Base-by-base conservation (phyloP, 2,329 filamentous ascomycete genomes). In the Thielaviopsis ethacetica region DNA sequence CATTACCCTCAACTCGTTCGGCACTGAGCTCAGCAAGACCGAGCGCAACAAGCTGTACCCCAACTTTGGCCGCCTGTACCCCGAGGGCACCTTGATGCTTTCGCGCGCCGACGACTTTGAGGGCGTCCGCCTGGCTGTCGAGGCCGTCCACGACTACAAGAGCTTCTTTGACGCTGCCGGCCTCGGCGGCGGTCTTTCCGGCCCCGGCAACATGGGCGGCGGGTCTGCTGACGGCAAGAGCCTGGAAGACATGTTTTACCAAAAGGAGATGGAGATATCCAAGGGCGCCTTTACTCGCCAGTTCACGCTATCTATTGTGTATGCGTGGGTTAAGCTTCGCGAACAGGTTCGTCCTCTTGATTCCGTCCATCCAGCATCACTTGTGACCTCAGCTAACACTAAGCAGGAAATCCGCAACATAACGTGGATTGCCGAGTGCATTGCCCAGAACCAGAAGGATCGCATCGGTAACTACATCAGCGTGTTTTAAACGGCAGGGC, bases 391-490 rank as follows among this genome's bases (percentile, higher is more conserved):
- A 47, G 9, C 69, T 74, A 67, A 77, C 67, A 26, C 49, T 4
- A 3, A 21, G 6, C 63, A 97, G 91, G 93, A 98, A 86, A 96
- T 97, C 67, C 87, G 93, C 64, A 98, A 98, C 73, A 95, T 98
- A 68, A 97, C 93, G 56, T 98, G 93, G 93, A 98, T 98, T 71
- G 86, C 93, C 22, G 93, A 98, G 73, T 98, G 93, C 75, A 98
- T 98, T 80, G 93, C 93, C 59, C 93, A 98, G 75, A 96, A 95
- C 76, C 93, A 98, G 74, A 98, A 98, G 77, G 93, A 98, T 73
- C 83, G 93, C 69, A 97, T 98, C 70, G 87, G 88, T 66, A 98
- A 97, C 75, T 98, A 95, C 73, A 98, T 98, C 71, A 95, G 90
- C 73, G 93, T 97, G 63, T 95, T 98, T 74, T 95, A 73, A 80